Base-by-base conservation (phyloP, 1,284 basidiomycete species). In the Phaffia rhodozyma region DNA sequence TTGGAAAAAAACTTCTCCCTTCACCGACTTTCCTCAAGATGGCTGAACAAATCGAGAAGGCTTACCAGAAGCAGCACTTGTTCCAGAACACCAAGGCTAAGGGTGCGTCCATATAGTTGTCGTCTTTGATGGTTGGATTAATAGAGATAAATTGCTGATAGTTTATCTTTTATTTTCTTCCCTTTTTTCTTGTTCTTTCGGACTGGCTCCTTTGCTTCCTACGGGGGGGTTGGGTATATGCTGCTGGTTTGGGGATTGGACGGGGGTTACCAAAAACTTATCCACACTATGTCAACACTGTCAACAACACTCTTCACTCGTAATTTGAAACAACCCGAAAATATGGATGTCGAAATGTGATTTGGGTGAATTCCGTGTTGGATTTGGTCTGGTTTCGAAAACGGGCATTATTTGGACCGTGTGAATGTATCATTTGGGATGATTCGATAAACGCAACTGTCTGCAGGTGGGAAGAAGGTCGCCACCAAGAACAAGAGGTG, bases 1-100 rank as follows among this genome's bases (percentile, higher is more conserved):
- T 43, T 16, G 38, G 38, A 43, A 43, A 43, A 43, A 43, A 43
- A 43, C 38, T 43, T 43, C 38, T 43, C 38, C 38, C 16, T 43
- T 43, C 38, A 43, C 38, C 38, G 38, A 43, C 38, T 43, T 43
- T 59, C 65, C 48, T 53, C 67, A 74, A 70, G 69, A 77, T 76
- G 75, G 75, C 74, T 67, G 76, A 76, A 67, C 76, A 92, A 87
- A 84, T 91, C 74, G 89, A 93, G 79, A 92, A 90, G 80, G 87
- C 89, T 71, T 97, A 83, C 82, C 91, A 94, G 80, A 97, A 97
- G 82, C 94, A 98, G 79, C 84, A 86, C 75, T 84, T 99, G 77
- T 99, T 98, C 86, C 91, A 96, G 80, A 96, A 96, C 81, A 83
- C 90, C 78, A 98, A 98, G 84, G 81, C 83, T 72, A 86, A 86